Conservation (phyloP, 202 grass and related monocot species). For the Setaria italica region DNA sequence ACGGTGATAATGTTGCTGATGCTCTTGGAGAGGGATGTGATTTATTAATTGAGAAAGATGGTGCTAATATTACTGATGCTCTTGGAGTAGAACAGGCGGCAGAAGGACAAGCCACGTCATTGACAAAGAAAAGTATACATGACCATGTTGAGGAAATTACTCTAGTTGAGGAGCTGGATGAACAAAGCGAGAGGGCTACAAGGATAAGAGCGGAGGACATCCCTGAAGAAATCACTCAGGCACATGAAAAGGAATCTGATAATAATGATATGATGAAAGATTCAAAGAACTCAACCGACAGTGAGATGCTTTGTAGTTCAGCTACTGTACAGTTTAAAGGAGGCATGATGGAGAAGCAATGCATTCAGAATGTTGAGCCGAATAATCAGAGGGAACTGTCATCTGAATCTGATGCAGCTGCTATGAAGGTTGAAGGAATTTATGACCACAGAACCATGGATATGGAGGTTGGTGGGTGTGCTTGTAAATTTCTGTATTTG, state of each 20-base stretch:
- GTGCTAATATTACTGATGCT: constrained; percentile 18
- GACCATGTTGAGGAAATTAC: constrained; percentile 36
- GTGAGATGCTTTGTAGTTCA: constrained; percentile 32
- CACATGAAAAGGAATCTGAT: constrained; percentile 27
- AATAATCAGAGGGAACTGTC: constrained; percentile 38
- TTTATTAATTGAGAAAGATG: not conserved
- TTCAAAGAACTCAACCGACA: constrained; percentile 40
- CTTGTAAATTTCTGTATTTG: constrained; percentile 40
- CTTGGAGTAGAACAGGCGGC: constrained; percentile 39
- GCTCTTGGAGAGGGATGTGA: constrained; percentile 14
- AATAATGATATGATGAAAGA: constrained; percentile 31
- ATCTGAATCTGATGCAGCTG: constrained; percentile 30
- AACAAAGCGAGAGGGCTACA: not conserved
- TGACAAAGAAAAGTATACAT: constrained; percentile 13
- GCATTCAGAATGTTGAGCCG: constrained; percentile 35
- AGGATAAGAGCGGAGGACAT: not conserved
- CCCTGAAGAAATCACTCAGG: constrained; percentile 23
- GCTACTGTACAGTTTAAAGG: constrained; percentile 36
- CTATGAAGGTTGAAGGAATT: constrained; percentile 26
- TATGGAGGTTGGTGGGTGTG: constrained; percentile 33
- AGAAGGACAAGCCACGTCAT: constrained; percentile 16
- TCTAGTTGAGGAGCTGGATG: constrained; percentile 30
- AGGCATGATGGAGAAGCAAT: constrained; percentile 11
- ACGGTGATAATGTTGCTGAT: constrained; percentile 14
- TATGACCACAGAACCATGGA: constrained; percentile 38